Conservation (phyloP, 352 stramenopile species). For the Peronospora tabacina region DNA sequence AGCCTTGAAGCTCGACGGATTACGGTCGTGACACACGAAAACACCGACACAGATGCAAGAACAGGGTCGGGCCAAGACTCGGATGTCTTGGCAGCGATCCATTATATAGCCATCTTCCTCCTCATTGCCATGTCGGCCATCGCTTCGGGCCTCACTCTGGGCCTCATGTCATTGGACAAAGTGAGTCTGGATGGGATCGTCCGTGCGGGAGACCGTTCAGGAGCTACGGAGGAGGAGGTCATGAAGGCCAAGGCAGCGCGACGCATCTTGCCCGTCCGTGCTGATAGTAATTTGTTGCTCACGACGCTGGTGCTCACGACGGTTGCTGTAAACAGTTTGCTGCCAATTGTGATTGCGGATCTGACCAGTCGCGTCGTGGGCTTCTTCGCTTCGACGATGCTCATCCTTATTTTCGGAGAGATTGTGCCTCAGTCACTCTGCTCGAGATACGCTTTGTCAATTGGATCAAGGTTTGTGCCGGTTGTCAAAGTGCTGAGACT, state of each 20-base stretch:
- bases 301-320: constrained; percentile 97
- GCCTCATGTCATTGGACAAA: constrained; percentile 94
- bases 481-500: constrained; percentile 92
- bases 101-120: constrained; percentile 42
- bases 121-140: constrained; percentile 86
- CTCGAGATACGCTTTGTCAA: constrained; percentile 86
- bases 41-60: neutral
- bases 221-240: constrained; percentile 50
- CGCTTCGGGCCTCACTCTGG: constrained; percentile 94
- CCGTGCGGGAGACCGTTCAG: constrained; percentile 71
- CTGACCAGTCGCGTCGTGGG: constrained; percentile 82
- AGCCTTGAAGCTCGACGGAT: constrained; percentile 13
- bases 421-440: constrained; percentile 90
- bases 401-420: constrained; percentile 95
- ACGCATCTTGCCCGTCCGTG: constrained; percentile 83
- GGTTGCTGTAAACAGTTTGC: constrained; percentile 92
- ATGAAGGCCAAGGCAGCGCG: constrained; percentile 44
- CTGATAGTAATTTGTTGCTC: constrained; percentile 94
- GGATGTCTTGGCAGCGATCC: constrained; percentile 27
- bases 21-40: constrained; percentile 4
- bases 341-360: constrained; percentile 96
- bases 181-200: constrained; percentile 95
- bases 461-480: constrained; percentile 65
- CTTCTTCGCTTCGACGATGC: constrained; percentile 90
- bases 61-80: neutral